Base-by-base conservation (phyloP, 345 rosid species). In the Ailanthus altissimus region DNA sequence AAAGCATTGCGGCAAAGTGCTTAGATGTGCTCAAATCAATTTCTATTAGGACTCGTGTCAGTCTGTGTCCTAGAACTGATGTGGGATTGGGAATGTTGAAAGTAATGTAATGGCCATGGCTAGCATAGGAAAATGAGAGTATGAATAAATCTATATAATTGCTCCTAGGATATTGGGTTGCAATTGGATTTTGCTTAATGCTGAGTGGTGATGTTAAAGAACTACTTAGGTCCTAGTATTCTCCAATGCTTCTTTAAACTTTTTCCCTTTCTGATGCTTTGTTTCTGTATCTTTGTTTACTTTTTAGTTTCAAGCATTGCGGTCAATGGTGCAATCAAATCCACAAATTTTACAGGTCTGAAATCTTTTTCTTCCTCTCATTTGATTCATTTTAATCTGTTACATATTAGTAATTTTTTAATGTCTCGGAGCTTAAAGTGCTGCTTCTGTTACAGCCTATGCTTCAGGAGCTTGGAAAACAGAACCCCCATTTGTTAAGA, bases 401-500 rank as follows among this genome's bases (percentile, higher is more conserved):
- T 70, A 53, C 43, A 14, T 23, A 32, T 61, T 75, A 36, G 56
- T 67, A 23, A 15, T 66, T 67, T 45, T 72, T 51, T 32, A 18
- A 32, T 50, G 36, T 23, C 71, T 69, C 20, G 21, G 45, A 75
- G 49, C 74, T 73, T 59, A 80, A 78, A 16, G 12, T 25, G 36
- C 82, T 81, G 67, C 57, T 73, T 73, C 73, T 74, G 70, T 81
- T 79, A 63, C 89, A 97, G 99, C 99, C 98, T 51, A 92, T 96
- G 98, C 98, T 96, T 82, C 99, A 92, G 81, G 99, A 96, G 83
- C 98, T 96, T 76, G 98, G 99, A 73, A 96, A 93, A 85, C 99
- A 96, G 75, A 96, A 96, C 60, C 99, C 99, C 40, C 97, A 94
- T 78, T 95, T 96, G 67, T 85, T 94, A 69, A 87, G 97, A 88